Conservation (phyloP, 2,329 filamentous ascomycete genomes). For the Coleophoma eucalyptorum region DNA sequence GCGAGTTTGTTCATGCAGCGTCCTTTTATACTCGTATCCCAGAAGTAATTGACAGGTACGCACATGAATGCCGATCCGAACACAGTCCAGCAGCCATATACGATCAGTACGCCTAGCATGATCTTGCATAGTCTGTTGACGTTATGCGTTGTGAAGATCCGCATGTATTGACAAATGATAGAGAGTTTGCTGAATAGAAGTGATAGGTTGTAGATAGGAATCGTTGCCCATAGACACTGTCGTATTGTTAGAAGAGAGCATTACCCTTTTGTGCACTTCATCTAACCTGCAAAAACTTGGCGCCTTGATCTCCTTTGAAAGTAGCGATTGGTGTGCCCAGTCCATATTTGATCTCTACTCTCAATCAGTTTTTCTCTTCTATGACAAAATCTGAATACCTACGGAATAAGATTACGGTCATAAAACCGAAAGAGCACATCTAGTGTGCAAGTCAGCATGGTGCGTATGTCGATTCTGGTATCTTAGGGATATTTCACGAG, state of each 20-base stretch:
- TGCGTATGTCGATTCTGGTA: too few relatives aligned
- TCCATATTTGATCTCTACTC: background rate
- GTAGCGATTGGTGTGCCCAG: background rate
- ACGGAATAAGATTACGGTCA: background rate
- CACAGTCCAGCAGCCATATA: constrained; percentile 24
- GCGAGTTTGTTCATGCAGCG: constrained; percentile 1
- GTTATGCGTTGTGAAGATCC: constrained; percentile 19
- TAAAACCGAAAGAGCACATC: background rate
- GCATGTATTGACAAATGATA: constrained; percentile 23
- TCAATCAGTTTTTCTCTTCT: background rate
- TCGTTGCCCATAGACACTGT: constrained; percentile 22
- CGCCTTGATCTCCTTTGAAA: background rate
- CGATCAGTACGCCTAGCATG: constrained; percentile 15
- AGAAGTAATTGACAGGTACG: constrained; percentile 12
- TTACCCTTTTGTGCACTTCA: background rate
- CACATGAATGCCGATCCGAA: constrained; percentile 22
- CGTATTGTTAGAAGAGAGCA: too few relatives aligned
- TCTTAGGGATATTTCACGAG: too few relatives aligned
- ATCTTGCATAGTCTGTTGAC: constrained; percentile 18
- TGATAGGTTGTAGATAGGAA: constrained; percentile 20
- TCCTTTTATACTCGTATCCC: background rate
- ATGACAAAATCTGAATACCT: background rate
- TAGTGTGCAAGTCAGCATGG: background rate
- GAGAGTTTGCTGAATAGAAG: constrained; percentile 24
- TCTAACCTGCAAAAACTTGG: background rate